Base-by-base conservation (phyloP, 192 early-diverging fungal genomes). In the Backusella tuberculispora region DNA sequence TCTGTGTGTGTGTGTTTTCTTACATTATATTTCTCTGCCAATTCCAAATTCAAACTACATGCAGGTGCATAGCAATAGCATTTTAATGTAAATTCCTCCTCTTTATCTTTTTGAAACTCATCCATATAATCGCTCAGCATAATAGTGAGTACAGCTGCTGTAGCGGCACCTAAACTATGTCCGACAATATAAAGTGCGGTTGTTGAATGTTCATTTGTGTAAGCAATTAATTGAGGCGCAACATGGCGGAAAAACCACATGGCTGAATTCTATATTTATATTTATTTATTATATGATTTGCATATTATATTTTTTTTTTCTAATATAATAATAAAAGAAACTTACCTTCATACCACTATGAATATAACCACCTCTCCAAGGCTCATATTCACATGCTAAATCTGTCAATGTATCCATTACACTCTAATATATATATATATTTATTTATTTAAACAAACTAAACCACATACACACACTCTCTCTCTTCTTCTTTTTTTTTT, bases 281-380 rank as follows among this genome's bases (percentile, higher is more conserved):
- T 12, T 26, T 44, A 72, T 63, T 19, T 21, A 42, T 21, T 21
- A 45, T n/a, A n/a, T n/a, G n/a, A n/a, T n/a, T 13, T 2, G 17
- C 42, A 38, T 10, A 41, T 5, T 10, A 41, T 5, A 24, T 1
- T 15, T 21, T 63, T 63, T 21, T 26, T 19, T 34, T 38, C 21
- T 53, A 38, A 13, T 34, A 34, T 34, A 43, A 63, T 7, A 41
- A 5, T 34, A 29, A 13, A 34, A 3, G 10, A 6, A 15, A 48
- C 29, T 42, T 66, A 50, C 76, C 83, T 91, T 89, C 84, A 93
- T 91, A 6, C 93, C 93, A 60, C 87, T 87, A 66, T 94, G 93
- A 42, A 93, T 90, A 14, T 92, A 80, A 0, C 93, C 93, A 53
- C 92, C 93, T 63, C 88, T 86, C 92, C 91, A 93, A 42, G 88